These are phyloP conservation scores for Triticum urartu DNA, from an alignment of 176 grass and related monocot genomes.

Conservation along the genomic window DNA sequence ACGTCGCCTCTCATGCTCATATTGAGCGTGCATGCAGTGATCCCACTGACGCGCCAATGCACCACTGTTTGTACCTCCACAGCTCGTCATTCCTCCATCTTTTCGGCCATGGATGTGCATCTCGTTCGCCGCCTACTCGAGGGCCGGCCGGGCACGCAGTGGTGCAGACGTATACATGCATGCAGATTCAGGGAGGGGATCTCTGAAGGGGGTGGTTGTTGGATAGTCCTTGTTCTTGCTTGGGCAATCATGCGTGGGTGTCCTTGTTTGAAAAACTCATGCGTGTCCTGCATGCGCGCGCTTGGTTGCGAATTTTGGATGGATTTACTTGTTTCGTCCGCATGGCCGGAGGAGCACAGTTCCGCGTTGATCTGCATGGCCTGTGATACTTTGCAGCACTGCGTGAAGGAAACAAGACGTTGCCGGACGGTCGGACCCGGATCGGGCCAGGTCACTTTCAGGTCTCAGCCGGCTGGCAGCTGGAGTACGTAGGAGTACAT, in stretches of 20 bases:
- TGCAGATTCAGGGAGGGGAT: too few species aligned
- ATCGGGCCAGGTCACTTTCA: background rate
- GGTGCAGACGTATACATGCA: too few species aligned
- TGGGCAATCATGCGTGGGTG: background rate
- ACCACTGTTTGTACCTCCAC: background rate
- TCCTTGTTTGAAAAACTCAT: background rate
- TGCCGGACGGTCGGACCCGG: background rate
- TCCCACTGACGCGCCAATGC: background rate
- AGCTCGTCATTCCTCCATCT: background rate
- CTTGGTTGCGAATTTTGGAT: background rate
- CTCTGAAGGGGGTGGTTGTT: too few species aligned
- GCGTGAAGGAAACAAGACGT: background rate
- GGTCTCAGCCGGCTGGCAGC: background rate
- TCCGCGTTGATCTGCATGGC: background rate
- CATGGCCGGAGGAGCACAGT: background rate
- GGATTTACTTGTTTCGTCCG: background rate
- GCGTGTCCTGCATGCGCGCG: background rate
- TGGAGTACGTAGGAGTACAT: too few species aligned
- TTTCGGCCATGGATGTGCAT: background rate
- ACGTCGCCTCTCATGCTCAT: background rate
- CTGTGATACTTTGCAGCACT: background rate
- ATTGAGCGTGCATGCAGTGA: too few species aligned
- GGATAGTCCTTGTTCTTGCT: too few species aligned
- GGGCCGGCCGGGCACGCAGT: background rate
- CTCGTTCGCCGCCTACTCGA: background rate